These are phyloP conservation scores for Kurtzmaniella natalensis DNA, from an alignment of 1,139 yeast species.

Conservation along the genomic window DNA sequence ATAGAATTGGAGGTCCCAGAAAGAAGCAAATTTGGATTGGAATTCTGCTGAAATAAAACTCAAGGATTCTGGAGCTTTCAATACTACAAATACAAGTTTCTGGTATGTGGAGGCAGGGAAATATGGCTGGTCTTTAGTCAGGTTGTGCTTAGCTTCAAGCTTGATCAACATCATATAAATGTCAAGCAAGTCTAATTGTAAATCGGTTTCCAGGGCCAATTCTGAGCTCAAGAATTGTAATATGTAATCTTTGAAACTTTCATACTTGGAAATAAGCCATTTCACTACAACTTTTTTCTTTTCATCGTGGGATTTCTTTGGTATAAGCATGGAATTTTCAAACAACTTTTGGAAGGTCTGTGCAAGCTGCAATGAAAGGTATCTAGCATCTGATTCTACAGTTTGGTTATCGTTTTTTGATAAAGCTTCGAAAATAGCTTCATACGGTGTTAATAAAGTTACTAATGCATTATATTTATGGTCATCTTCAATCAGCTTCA, in stretches of 20 bases:
- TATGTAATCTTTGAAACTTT: conserved; percentile 45
- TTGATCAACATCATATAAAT: conserved; percentile 57
- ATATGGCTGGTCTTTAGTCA: conserved; percentile 38
- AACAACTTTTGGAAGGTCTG: conserved; percentile 57
- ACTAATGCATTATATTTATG: conserved; percentile 53
- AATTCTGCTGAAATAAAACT: conserved; percentile 61
- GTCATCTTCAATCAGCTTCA: conserved; percentile 24
- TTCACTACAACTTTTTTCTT: conserved; percentile 44
- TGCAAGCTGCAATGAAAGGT: conserved; percentile 48
- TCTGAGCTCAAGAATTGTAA: conserved; percentile 34
- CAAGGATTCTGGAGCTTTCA: conserved; percentile 21
- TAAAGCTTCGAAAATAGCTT: conserved; percentile 19
- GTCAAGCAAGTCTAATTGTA: conserved; percentile 62
- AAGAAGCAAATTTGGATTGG: conserved; percentile 44
- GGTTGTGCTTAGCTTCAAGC: conserved; percentile 53
- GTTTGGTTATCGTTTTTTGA: conserved; percentile 18
- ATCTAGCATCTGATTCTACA: conserved; percentile 38
- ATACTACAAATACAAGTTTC: conserved; percentile 28
- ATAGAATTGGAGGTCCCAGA: conserved; percentile 67
- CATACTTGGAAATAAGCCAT: conserved; percentile 66
- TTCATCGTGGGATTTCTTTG: conserved; percentile 36
- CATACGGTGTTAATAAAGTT: conserved; percentile 36
- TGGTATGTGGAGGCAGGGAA: conserved; percentile 61
- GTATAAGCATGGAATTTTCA: conserved; percentile 42
- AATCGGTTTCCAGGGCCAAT: conserved; percentile 34